Evolutionary conservation across 352 stramenopile species (phyloP).

Genomic region (Pythium scleroteichum): DNA sequence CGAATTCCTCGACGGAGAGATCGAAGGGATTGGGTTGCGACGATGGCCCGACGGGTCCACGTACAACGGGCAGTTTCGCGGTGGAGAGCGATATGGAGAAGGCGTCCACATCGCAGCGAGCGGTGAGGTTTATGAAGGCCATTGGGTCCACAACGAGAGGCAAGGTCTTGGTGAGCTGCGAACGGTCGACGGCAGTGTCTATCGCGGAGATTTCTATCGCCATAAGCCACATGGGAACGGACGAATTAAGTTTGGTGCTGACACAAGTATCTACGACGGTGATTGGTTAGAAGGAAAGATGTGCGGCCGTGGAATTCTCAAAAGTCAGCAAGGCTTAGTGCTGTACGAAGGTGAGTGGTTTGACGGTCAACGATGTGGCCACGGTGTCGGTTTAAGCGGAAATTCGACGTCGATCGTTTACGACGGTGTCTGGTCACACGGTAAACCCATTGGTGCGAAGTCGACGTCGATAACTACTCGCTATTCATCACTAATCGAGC

Average conservation of each 20-base stretch:
- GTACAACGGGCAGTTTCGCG: constrained; percentile 57
- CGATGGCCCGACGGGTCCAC: constrained; percentile 56
- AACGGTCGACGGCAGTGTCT: constrained; percentile 36
- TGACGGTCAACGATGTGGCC: constrained; percentile 31
- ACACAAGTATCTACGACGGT: constrained; percentile 37
- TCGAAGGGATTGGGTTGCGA: constrained; percentile 55
- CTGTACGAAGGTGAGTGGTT: constrained; percentile 56
- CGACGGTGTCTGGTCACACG: constrained; percentile 22
- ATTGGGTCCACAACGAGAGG: constrained; percentile 54
- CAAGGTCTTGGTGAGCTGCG: constrained; percentile 40
- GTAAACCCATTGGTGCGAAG: constrained; percentile 4
- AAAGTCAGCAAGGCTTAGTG: constrained; percentile 3
- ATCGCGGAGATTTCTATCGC: constrained; percentile 40
- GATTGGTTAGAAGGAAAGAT: constrained; percentile 40
- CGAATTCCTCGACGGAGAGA: constrained; percentile 58
- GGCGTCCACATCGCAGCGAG: constrained; percentile 40
- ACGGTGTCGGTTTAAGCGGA: constrained; percentile 27
- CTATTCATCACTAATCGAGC: background rate
- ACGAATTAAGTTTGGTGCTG: constrained; percentile 27
- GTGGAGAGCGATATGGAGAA: constrained; percentile 55
- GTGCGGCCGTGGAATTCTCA: constrained; percentile 28
- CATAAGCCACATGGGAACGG: constrained; percentile 50
- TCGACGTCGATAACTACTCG: too few species aligned
- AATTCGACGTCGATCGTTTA: constrained; percentile 1
- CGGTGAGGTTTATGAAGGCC: constrained; percentile 58